Conservation (phyloP, 78 protist species). For the Dictyostelium discoideum region dicty_2.7 NC_007089.4:5690501-5691000, state of each 20-base stretch:
- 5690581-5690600: not conserved
- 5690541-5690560: not conserved
- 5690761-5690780: conserved; percentile 23
- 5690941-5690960: conserved; percentile 58
- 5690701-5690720: conserved; percentile 45
- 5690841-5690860: conserved; percentile 12
- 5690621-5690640: not conserved
- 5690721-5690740: not conserved
- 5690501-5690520: conserved; percentile 16
- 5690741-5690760: not conserved
- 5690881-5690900: not conserved
- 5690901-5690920: conserved; percentile 39
- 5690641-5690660: conserved; percentile 22
- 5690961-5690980: conserved; percentile 67
- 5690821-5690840: conserved; percentile 40
- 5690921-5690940: conserved; percentile 6
- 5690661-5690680: not conserved
- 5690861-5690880: conserved; percentile 30
- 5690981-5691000: conserved; percentile 59
- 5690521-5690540: conserved; percentile 21
- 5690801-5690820: conserved; percentile 63
- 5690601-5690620: not conserved
- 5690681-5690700: not conserved
- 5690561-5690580: not conserved
- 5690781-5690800: conserved; percentile 57